Evolutionary conservation across 768 basidiomycete genomes (phyloP), one percentile per base, ranked within the genome.

Genomic region (Naganishia randhawae): DNA sequence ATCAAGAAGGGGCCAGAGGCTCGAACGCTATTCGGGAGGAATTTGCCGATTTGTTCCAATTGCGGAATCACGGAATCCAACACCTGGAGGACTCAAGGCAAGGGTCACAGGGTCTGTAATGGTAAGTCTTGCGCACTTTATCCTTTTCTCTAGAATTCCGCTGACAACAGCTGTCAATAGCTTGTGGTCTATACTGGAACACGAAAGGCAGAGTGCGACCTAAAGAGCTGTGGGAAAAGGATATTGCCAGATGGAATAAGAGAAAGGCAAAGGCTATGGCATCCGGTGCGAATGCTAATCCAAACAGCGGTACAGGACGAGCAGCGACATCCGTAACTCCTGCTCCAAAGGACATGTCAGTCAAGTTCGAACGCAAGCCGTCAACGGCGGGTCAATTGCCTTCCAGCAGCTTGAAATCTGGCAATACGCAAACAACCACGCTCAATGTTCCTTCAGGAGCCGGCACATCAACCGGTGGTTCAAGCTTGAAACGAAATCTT

Each of bases 171-270:
- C 5, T 53, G 41, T 41, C 32, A n/a, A 17, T 51, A 78, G 77
- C 77, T 39, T 78, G 77, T 50, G 77, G 77, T 19, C 67, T 78
- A 17, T 78, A 78, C 69, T 78, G 74, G 74, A 78, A 78, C 52
- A 73, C 75, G 65, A 69, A 69, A 45, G 69, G 73, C 16, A 66
- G 64, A 14, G 77, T 78, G 77, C 71, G 77, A 39, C 77, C 77
- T 19, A 75, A 74, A 11, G 72, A 71, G 4, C 48, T 78, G 45
- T 78, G 77, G 77, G 72, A 54, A 29, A 54, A 57, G 32, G 42
- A 61, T 41, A 61, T 61, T 22, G 57, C 57, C 14, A 39, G 57
- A 19, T 61, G 57, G 57, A 61, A 61, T 13, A 61, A 37, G 37
- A 39, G 57, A n/a, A 39, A 39, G 45, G 45, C 45, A 48, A 48